Conservation (phyloP, 495 filamentous ascomycete genomes). For the Delitschia confertaspora region DNA sequence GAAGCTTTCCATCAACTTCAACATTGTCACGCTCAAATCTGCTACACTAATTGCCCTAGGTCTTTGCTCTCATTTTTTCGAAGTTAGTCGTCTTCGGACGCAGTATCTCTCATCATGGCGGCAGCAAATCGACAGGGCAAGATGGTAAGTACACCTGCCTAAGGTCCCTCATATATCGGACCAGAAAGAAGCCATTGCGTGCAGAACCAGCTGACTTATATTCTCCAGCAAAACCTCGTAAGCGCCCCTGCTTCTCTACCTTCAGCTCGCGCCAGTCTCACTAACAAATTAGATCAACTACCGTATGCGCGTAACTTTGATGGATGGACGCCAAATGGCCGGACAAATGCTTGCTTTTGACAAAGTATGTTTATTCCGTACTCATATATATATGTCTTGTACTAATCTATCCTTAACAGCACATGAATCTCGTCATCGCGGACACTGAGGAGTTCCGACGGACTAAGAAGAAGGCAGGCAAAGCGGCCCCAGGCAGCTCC, state of each 20-base stretch:
- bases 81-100: slow-evolving; percentile 69
- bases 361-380: slow-evolving; percentile 51
- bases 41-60: too few relatives aligned
- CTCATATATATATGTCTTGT: background rate
- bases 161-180: slow-evolving; percentile 31
- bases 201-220: slow-evolving; percentile 62
- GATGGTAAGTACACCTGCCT: slow-evolving; percentile 66
- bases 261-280: slow-evolving; percentile 27
- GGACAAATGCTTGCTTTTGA: slow-evolving; percentile 97
- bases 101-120: slow-evolving; percentile 60
- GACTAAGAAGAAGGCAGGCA: slow-evolving; percentile 76
- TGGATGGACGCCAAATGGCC: slow-evolving; percentile 91
- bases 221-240: slow-evolving; percentile 87
- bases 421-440: slow-evolving; percentile 98
- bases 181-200: slow-evolving; percentile 41
- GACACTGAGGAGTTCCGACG: slow-evolving; percentile 98
- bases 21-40: background rate
- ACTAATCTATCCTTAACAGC: slow-evolving; percentile 44
- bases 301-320: slow-evolving; percentile 93
- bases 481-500: slow-evolving; percentile 55
- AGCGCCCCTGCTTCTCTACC: slow-evolving; percentile 35
- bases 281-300: slow-evolving; percentile 78
- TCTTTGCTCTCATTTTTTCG: background rate
- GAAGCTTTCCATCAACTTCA: background rate
- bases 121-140: slow-evolving; percentile 90